Base-by-base conservation (phyloP, 1,139 yeast genomes). In the Geotrichum cucujoidarum region DNA sequence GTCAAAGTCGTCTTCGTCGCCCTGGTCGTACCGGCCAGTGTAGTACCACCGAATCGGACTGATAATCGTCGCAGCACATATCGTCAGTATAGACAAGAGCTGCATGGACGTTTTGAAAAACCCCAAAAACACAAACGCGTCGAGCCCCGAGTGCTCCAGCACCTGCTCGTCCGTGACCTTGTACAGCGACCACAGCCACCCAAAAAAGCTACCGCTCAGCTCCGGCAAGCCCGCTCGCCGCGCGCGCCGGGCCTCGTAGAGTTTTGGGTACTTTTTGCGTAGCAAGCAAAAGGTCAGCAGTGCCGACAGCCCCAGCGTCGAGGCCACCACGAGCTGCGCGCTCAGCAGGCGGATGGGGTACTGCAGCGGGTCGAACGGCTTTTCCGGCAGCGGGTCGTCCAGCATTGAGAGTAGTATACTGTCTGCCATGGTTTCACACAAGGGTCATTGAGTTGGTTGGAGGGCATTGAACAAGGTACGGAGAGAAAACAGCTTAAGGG, bases 121-220 rank as follows among this genome's bases (percentile, higher is more conserved):
- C 14, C 85, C 83, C 25, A 87, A 68, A 59, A 83, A 87, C 44
- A 90, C 97, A 66, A 78, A 89, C 0, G 97, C 97, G 67, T 92
- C 98, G 38, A 92, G 69, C 0, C 98, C 98, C 1, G 97, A 96
- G 61, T 83, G 83, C 53, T 87, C 90, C 47, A 92, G 71, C 1
- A 92, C 78, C 56, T 89, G 88, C 31, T 78, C 76, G 58, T 92
- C 97, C 22, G 75, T 73, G 16, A 89, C 79, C 16, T 66, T 67
- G 62, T 77, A 78, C 16, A 90, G 68, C 0, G 80, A 77, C 1
- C 81, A 76, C 6, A 90, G 71, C 96, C 97, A 90, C 1, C 92
- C 88, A 58, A 89, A 81, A 20, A 85, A 61, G 4, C 86, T 74
- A 43, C 68, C 64, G 11, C 73, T 66, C 22, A 76, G 61, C 21